Evolutionary conservation across 495 filamentous ascomycete species (phyloP), one percentile per base, ranked within the genome.

Genomic region (Hypoxylon trugodes): DNA sequence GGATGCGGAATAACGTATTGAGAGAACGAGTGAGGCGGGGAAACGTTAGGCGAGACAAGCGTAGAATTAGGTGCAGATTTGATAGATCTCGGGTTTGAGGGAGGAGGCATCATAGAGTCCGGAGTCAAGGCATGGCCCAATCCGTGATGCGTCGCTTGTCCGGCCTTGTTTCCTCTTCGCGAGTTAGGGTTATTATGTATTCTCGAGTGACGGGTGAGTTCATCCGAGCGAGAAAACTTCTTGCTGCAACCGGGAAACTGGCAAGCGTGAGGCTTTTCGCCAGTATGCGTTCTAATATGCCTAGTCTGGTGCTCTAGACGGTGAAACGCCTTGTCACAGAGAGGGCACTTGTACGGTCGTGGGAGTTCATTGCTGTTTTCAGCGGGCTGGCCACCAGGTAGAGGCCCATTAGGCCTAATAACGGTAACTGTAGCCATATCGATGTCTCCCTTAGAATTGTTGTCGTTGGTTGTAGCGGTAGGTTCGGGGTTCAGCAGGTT

Each of bases 131-230:
- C 57, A 25, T 75, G 74, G 38, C 66, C 60, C n/a, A 69, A 49
- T 53, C 52, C 69, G 55, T 72, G 70, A 49, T 69, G 70, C 2
- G 68, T 37, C 7, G 58, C 59, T 62, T 90, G 88, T 8, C 90
- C 70, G 47, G 70, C 86, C 81, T 96, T 97, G 82, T 97, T 96
- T 45, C 91, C 93, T 69, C 95, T 82, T 74, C 95, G 84, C 60
- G 92, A 96, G 82, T 98, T 98, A 41, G 96, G 95, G 78, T 98
- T 98, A 83, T 88, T 97, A 85, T 98, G 95, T 81, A 98, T 98
- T 73, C 95, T 85, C 73, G 95, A 97, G 78, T 98, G 95, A 41
- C 95, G 86, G 36, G 95, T 98, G 53, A 98, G 83, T 78, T 98
- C 95, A 69, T 98, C 95, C 15, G 96, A 98, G 19, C 95, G 87